Base-by-base conservation (phyloP, 2,329 filamentous ascomycete species). In the Mycosphaerelloides madeirae region DNA sequence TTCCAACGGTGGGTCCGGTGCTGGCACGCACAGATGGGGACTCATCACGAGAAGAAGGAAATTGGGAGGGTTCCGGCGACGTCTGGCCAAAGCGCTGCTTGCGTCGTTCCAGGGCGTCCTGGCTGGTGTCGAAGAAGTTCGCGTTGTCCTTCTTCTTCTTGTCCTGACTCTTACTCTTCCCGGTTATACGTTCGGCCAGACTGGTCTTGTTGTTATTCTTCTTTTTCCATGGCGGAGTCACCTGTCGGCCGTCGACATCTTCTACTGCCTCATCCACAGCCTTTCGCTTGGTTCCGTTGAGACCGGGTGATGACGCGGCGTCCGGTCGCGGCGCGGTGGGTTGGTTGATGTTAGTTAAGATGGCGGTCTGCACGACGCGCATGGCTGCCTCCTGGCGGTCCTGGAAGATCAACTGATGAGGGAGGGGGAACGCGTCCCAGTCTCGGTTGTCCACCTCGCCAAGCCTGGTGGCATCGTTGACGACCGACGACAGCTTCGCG, bases 101-200 rank as follows among this genome's bases (percentile, higher is more conserved):
- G 56, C 93, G 85, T 72, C 89, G 90, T 68, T 96, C 90, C 71
- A 87, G 77, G 66, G 83, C 81, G 72, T 84, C 85, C 70, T 86
- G 81, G 67, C 84, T 93, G 37, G 52, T 56, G 39, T 67, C 69
- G 28, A 60, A 49, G 41, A 43, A 51, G 70, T 67, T 79, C 43
- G 58, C 53, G 56, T 64, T 59, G 55, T 68, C 66, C 46, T 66
- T 65, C 29, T 37, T 39, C 54, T 74, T 65, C 46, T 59, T 60
- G 65, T 63, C 71, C 68, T 56, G 70, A 63, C 51, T 69, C 66
- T 65, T 76, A 72, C 44, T 74, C 73, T 60, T 70, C 62, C 81
- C 82, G 56, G 83, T 83, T 63, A 91, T 78, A 58, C 89, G 87
- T 63, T 88, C 83, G 71, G 87, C 85, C 58, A 91, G 78, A 49